phyloP scores from a whole-genome alignment of 2,329 filamentous ascomycete genomes.

The Exserohilum rostratum region DNA sequence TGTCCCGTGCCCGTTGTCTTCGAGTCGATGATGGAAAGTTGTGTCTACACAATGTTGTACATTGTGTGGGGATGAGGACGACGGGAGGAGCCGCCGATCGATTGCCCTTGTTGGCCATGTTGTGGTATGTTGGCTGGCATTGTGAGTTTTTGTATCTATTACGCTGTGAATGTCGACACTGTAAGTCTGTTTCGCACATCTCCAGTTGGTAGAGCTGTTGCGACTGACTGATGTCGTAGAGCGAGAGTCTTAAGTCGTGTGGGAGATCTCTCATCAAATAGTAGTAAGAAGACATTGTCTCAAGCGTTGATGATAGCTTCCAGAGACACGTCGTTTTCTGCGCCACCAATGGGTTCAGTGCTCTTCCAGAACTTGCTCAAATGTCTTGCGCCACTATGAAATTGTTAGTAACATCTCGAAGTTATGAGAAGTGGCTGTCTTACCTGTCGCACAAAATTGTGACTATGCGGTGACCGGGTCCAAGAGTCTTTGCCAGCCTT shows the following conservation, averaged over 20 bases:
- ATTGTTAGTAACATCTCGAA: conserved; percentile 13
- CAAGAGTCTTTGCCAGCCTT: conserved; percentile 68
- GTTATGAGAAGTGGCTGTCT: neutral
- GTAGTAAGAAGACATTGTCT: conserved; percentile 8
- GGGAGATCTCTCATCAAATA: neutral
- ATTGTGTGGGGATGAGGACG: neutral
- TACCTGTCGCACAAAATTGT: conserved; percentile 77
- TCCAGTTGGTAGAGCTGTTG: neutral
- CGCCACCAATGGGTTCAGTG: conserved; percentile 67
- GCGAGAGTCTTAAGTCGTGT: neutral
- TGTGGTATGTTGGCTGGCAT: conserved; percentile 13
- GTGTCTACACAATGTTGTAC: conserved; percentile 20
- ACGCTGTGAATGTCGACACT: conserved; percentile 10
- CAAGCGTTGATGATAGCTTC: conserved; percentile 61
- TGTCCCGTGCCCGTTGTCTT: conserved; percentile 26
- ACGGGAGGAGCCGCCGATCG: neutral
- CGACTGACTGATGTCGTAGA: neutral
- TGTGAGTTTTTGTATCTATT: conserved; percentile 14
- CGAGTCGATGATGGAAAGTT: conserved; percentile 8
- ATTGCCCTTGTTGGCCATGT: conserved; percentile 1
- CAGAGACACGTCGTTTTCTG: conserved; percentile 55
- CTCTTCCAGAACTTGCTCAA: conserved; percentile 84
- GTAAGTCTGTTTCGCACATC: conserved; percentile 6
- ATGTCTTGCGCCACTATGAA: conserved; percentile 69
- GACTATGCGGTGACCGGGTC: conserved; percentile 68